A percentile compares a stretch with the other conserved stretches of the same genome.
These are phyloP conservation scores for Rubia yunnanensis DNA, from an alignment of 257 asterid genomes.

Conservation along the genomic window DNA sequence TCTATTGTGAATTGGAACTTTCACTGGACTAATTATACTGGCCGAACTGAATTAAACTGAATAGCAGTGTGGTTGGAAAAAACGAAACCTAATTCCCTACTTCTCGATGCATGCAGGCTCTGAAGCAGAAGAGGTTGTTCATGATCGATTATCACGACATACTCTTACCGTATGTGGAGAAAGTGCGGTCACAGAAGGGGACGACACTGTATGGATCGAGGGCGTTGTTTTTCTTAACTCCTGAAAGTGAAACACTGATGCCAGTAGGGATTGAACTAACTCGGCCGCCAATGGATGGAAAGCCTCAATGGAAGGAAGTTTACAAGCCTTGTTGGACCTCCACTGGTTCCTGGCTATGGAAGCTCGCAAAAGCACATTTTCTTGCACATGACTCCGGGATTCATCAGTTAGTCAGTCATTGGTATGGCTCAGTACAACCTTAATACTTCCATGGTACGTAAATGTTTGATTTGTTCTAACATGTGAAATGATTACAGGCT, in stretches of 20 bases:
- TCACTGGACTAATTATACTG: no score
- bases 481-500: slow-evolving; percentile 34
- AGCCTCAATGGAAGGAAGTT: slow-evolving; percentile 57
- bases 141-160: slow-evolving; percentile 64
- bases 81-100: not conserved
- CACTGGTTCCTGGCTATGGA: slow-evolving; percentile 69
- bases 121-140: slow-evolving; percentile 54
- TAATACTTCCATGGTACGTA: not conserved
- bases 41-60: not conserved
- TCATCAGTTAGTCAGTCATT: slow-evolving; percentile 70
- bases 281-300: slow-evolving; percentile 46
- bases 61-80: no score
- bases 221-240: slow-evolving; percentile 52
- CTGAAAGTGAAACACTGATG: slow-evolving; percentile 31
- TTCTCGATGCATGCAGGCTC: slow-evolving; percentile 33
- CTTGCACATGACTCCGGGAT: slow-evolving; percentile 66
- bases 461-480: not conserved
- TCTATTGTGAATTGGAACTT: no score
- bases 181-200: slow-evolving; percentile 46
- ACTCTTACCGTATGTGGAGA: slow-evolving; percentile 52
- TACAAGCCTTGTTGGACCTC: slow-evolving; percentile 38
- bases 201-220: slow-evolving; percentile 77
- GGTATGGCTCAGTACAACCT: slow-evolving; percentile 33
- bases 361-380: slow-evolving; percentile 59
- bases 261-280: slow-evolving; percentile 69